phyloP scores from a whole-genome alignment of 768 basidiomycete species.

The Kwoniella heveanensis region DNA sequence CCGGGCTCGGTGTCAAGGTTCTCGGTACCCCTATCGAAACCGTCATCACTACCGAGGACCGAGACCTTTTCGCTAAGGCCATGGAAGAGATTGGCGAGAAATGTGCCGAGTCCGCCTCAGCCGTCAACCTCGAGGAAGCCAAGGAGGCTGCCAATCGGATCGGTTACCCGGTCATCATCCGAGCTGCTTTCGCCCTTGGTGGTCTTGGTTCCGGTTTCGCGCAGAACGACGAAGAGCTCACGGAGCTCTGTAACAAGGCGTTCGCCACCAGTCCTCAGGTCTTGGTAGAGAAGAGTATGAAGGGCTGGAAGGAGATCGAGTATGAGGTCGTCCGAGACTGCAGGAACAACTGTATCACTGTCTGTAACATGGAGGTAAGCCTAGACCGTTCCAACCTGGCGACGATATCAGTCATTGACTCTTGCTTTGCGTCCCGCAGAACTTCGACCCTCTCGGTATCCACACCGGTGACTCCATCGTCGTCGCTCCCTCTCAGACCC shows the following conservation, averaged over 20 bases:
- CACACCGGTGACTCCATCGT: conserved; percentile 99
- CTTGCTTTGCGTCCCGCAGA: conserved; percentile 66
- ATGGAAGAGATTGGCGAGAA: conserved; percentile 96
- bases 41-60: conserved; percentile 94
- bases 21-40: conserved; percentile 96
- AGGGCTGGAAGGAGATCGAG: conserved; percentile 99
- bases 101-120: conserved; percentile 85
- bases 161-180: conserved; percentile 92
- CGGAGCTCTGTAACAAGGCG: conserved; percentile 85
- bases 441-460: conserved; percentile 97
- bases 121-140: conserved; percentile 83
- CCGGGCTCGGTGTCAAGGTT: conserved; percentile 81
- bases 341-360: conserved; percentile 96
- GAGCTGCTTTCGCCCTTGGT: conserved; percentile 94
- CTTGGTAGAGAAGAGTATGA: conserved; percentile 99
- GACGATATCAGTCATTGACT: too few relatives aligned
- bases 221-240: conserved; percentile 85
- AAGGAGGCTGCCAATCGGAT: conserved; percentile 77
- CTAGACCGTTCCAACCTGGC: neutral
- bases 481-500: conserved; percentile 93
- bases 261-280: conserved; percentile 98
- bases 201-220: conserved; percentile 96
- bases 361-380: conserved; percentile 99
- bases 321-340: conserved; percentile 98
- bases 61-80: conserved; percentile 87